Base-by-base conservation (phyloP, 345 rosid genomes). In the Firmiana major region DNA sequence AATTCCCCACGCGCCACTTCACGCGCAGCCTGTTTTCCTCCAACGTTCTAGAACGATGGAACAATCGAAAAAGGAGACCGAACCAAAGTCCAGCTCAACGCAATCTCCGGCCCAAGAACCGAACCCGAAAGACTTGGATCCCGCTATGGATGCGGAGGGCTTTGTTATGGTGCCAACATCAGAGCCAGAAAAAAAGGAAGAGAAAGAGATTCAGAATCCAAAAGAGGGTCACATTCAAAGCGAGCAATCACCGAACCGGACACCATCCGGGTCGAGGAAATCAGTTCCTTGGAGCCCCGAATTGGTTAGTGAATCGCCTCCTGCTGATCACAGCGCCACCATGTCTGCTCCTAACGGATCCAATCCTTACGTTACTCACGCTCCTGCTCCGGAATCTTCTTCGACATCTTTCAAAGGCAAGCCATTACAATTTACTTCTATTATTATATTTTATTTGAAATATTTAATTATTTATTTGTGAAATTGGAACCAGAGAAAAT, bases 231-330 rank as follows among this genome's bases (percentile, higher is more conserved):
- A 70, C 80, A 81, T 58, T 69, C 78, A 77, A 40, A 36, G 51
- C 69, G 84, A 80, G 21, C 71, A 81, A 70, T 21, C 86, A 36
- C 74, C 80, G 16, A 62, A 38, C 79, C 84, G 83, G 3, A 13
- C 82, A 7, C 42, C 73, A 60, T 73, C 91, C 66, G 83, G 63
- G 46, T 83, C 86, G 76, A 87, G 83, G 84, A 92, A 92, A 79
- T 86, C 92, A 73, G 94, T 92, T 7, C 91, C 81, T 73, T 90
- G 97, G 97, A 90, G 91, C 78, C 89, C 94, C 73, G 90, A 90
- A 31, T 83, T 89, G 90, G 91, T 90, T 3, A 78, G 88, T 15
- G 89, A 83, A 66, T 83, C 97, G 26, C 87, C 70, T 19, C 79
- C 83, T 45, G 21, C 81, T 80, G 77, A 75, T 75, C 79, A 80